Percentiles rank a stretch among this genome's conserved stretches.
Conservation (phyloP, 208 protist species). For the Herpetomonas samuelpessoai region DNA sequence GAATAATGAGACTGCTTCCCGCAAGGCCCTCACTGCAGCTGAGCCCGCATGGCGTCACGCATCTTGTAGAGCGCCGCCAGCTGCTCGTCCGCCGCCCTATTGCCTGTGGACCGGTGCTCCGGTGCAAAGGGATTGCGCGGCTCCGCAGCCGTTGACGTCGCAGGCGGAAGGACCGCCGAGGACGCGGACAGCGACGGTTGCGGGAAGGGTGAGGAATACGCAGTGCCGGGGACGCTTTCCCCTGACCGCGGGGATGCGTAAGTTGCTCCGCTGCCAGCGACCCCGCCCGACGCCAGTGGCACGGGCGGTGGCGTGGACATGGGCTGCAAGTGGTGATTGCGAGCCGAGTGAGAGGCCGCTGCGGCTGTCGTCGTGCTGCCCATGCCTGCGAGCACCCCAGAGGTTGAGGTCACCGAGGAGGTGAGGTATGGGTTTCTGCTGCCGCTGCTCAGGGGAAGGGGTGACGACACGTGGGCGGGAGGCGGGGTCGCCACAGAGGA, state of each 20-base stretch:
- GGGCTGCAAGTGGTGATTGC: background rate
- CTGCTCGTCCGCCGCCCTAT: constrained; percentile 69
- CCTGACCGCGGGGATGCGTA: too few relatives aligned
- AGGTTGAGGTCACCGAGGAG: background rate
- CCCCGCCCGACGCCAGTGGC: too few relatives aligned
- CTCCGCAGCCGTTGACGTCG: background rate
- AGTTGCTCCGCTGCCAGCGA: too few relatives aligned
- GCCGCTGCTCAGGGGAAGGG: too few relatives aligned
- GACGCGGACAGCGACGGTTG: background rate
- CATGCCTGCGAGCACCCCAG: too few relatives aligned
- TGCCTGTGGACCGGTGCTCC: constrained; percentile 67
- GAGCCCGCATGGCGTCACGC: constrained; percentile 63
- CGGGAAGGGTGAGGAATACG: too few relatives aligned
- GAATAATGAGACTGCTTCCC: too few relatives aligned
- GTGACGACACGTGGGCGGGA: too few relatives aligned
- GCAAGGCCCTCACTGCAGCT: constrained; percentile 39
- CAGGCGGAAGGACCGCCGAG: background rate
- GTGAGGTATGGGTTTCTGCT: background rate
- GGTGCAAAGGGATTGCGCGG: constrained; percentile 5
- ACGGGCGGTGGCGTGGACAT: too few relatives aligned
- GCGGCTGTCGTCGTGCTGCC: background rate
- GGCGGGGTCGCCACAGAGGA: too few relatives aligned
- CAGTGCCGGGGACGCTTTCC: too few relatives aligned
- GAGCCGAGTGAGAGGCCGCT: background rate
- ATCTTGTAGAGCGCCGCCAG: constrained; percentile 72